Evolutionary conservation across 2,329 filamentous ascomycete species (phyloP), one percentile per base, ranked within the genome.

Genomic region (Aspergillus quadrilineatus): DNA sequence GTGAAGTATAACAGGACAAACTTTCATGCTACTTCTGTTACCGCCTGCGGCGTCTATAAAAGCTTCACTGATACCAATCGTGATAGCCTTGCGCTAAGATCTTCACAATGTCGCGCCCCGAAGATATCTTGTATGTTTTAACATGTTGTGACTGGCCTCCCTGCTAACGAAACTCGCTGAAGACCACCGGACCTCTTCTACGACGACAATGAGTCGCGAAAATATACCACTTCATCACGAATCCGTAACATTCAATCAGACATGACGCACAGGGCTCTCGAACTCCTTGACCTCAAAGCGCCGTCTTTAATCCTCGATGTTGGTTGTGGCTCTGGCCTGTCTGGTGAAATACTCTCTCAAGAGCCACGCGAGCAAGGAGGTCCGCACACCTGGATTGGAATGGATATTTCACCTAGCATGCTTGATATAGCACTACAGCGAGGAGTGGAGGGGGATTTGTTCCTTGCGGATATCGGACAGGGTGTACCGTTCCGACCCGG

Each of bases 161-260:
- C 44, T 52, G n/a, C 55, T 55, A 53, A 34, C 65, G 4, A 6
- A 58, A 60, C 37, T 55, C 42, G 9, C 30, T 17, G 15, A 73
- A 95, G 91, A 72, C 90, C 92, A 50, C 93, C 94, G 63, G 94
- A 99, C 78, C 88, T 97, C 71, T 95, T 96, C 81, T 99, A 99
- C 83, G 89, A 97, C 80, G 93, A 97, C 78, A 82, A 82, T 74
- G 93, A 97, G 81, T 93, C 94, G 32, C 89, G 90, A 73, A 97
- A 97, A 81, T 99, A 99, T 80, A 97, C 94, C 7, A 97, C 93
- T 4, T 93, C 87, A 62, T 96, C 92, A 4, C 91, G 94, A 62
- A 97, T 99, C 71, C 90, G 94, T 69, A 92, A 90, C 66, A 96
- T 99, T 67, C 94, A 99, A 75, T 89, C 92, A 0, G 85, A 86